Evolutionary conservation across 177 flowering plant genomes (phyloP), one percentile per base, ranked within the genome.

Genomic region (Telopea speciosissima): DNA sequence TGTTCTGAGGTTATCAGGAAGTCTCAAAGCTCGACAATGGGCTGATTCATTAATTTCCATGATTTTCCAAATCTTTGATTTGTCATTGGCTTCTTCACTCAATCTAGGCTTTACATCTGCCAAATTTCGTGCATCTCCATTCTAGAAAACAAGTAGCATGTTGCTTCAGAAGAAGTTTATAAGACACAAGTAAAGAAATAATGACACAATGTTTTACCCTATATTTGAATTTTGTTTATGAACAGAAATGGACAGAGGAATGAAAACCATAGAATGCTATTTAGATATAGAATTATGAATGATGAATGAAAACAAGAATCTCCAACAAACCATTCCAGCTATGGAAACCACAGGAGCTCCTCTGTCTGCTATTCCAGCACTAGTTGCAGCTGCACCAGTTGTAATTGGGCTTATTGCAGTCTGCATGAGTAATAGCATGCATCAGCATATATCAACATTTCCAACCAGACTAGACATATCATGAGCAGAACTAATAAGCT

Each of bases 21-120:
- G 96, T 79, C 87, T 87, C 81, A 88, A 58, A 22, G 97, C 82
- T 54, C 97, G 88, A 71, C 93, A 90, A 63, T 91, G 97, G 62
- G 91, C 78, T 4, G 85, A 83, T 75, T 96, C 97, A 75, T 69
- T 89, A 63, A 96, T 86, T 78, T 96, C 99, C 68, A 92, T 85
- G 64, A 91, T 89, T 81, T 91, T 90, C 99, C 98, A 96, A 70
- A 90, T 81, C 85, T 91, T 93, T 22, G 95, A 84, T 77, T 96
- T 96, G 70, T 93, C 99, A 78, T 83, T 86, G 26, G 80, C 75
- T 75, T 96, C 99, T 74, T 93, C 99, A 24, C 79, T 67, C 36
- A 93, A 70, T 78, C 92, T 85, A 70, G 98, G 90, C 76, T 95
- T 95, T 69, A 91, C 88, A 79, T 92, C 97, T 52, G 77, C 90